Evolutionary conservation across 108 stramenopile species (phyloP).

Genomic region (Skeletonema tropicum): DNA sequence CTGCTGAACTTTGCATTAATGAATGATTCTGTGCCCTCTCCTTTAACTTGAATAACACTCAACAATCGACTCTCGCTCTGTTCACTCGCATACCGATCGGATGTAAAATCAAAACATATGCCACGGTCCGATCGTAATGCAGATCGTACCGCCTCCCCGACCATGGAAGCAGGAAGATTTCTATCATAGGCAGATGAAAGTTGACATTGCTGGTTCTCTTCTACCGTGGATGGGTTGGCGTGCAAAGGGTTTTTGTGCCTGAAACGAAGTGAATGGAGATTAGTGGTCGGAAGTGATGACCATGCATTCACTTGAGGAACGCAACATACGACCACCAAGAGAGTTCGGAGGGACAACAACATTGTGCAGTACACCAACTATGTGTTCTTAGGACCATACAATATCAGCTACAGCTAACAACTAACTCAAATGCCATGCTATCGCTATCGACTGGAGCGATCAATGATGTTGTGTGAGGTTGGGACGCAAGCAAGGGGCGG

Average conservation of each 20-base stretch:
- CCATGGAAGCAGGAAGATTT: slow-evolving; percentile 72
- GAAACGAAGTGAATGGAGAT: background rate
- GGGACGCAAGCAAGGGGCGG: no score
- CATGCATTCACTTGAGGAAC: background rate
- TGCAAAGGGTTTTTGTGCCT: background rate
- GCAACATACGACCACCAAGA: background rate
- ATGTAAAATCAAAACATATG: slow-evolving; percentile 53
- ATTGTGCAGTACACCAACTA: no score
- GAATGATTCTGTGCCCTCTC: slow-evolving; percentile 65
- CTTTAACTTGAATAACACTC: slow-evolving; percentile 60
- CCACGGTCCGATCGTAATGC: slow-evolving; percentile 72
- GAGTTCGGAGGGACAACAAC: no score
- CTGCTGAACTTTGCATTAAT: slow-evolving; percentile 74
- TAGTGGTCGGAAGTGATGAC: background rate
- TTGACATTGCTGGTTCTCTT: background rate
- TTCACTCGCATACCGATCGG: slow-evolving; percentile 33
- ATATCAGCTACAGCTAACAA: no score
- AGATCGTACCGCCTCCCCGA: slow-evolving; percentile 84
- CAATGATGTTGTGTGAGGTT: no score
- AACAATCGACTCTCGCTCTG: slow-evolving; percentile 30
- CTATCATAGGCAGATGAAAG: slow-evolving; percentile 62
- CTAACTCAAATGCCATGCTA: no score
- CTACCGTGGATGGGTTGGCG: background rate
- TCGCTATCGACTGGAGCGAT: no score
- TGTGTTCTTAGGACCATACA: no score